These are phyloP conservation scores for Ophiocordyceps camponoti-rufipedis DNA, from an alignment of 2,329 filamentous ascomycete genomes.

Conservation along the genomic window DNA sequence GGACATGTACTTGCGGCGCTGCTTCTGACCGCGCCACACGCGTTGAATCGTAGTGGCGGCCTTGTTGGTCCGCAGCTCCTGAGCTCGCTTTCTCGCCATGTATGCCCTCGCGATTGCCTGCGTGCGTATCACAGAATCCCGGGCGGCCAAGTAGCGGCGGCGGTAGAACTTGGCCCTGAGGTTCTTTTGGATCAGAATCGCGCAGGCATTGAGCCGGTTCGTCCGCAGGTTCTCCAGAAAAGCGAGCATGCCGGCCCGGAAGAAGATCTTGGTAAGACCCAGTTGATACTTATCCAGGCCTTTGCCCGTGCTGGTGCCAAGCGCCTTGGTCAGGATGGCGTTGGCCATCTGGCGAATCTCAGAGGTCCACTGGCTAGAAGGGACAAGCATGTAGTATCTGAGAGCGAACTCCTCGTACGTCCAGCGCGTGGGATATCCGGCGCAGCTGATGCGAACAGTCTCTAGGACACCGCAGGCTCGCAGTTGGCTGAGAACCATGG, in stretches of 20 bases:
- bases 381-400: constrained; percentile 95
- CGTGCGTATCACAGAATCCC: constrained; percentile 60
- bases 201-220: constrained; percentile 76
- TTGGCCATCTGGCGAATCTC: constrained; percentile 92
- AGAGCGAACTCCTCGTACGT: constrained; percentile 97
- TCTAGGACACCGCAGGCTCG: constrained; percentile 97
- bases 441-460: constrained; percentile 92
- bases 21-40: constrained; percentile 84
- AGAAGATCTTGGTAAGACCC: constrained; percentile 97
- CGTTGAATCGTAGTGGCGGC: constrained; percentile 90
- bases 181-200: constrained; percentile 98
- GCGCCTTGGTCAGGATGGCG: constrained; percentile 72
- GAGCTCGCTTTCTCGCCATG: constrained; percentile 57
- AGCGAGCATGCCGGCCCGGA: constrained; percentile 95
- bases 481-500: constrained; percentile 94
- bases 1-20: constrained; percentile 60
- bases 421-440: constrained; percentile 94
- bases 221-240: constrained; percentile 92
- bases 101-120: constrained; percentile 66
- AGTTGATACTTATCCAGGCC: constrained; percentile 90
- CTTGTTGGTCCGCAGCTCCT: constrained; percentile 66
- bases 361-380: constrained; percentile 74
- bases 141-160: constrained; percentile 72
- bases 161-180: constrained; percentile 89
- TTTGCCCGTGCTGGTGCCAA: constrained; percentile 58